Evolutionary conservation across 257 asterid species (phyloP), one percentile per base, ranked within the genome.

Genomic region (Echium plantagineum): DNA sequence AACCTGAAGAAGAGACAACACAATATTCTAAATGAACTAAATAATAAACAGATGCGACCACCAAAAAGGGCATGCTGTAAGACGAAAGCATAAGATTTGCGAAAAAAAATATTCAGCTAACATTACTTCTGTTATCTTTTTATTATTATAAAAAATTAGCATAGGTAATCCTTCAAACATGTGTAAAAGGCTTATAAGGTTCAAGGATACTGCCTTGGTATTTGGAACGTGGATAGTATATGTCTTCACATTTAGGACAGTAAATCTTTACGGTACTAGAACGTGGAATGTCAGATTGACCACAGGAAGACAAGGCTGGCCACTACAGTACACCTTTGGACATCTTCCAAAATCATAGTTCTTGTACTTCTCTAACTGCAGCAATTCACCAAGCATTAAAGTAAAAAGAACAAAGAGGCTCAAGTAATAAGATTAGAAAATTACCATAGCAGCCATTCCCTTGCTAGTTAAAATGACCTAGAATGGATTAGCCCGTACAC

Each of bases 131-230:
- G 5, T 28, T 28, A 6, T 24, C 32, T 28, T 42, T 13, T 2
- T 42, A 12, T 10, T 12, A 10, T 10, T 0, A 42, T 7, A 42
- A 42, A 12, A 42, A 42, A 42, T 0, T 3, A 42, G 18, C 49
- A 28, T 54, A 35, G 59, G 67, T 22, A 71, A 60, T 1, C 32
- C 35, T 42, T 20, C 15, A 17, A 58, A 26, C 47, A 49, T 47
- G 53, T 9, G 12, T 52, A 58, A 63, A 63, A 69, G n/a, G 52
- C 58, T 48, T 51, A 32, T 17, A 54, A 13, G 66, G 21, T 19
- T 66, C 52, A 84, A 86, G 98, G 98, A 90, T 90, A 87, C 98
- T 87, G 89, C 98, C 96, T 80, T 90, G 98, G 78, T 90, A 87
- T 69, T 90, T 90, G 66, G 98, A 90, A 57, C 96, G 89, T 46